Evolutionary conservation across 257 asterid species (phyloP).

Genomic region (Petrea volubilis): DNA sequence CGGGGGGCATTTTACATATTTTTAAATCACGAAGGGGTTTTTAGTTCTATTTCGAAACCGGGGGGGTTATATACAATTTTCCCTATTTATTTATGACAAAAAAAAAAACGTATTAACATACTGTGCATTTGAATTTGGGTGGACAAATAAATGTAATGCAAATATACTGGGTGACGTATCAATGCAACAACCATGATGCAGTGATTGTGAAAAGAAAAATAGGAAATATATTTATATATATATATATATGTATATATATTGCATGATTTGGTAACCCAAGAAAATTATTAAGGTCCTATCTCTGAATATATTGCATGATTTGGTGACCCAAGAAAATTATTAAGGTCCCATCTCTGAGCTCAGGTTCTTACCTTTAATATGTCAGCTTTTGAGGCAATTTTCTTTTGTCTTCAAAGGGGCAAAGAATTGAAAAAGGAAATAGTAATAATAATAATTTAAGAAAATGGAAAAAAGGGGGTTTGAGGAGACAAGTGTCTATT

Average conservation of each 20-base stretch:
- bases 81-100: too few relatives aligned
- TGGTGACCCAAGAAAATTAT: background rate
- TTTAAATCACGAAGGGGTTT: too few relatives aligned
- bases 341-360: background rate
- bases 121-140: background rate
- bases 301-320: background rate
- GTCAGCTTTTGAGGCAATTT: background rate
- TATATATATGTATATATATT: too few relatives aligned
- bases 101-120: background rate
- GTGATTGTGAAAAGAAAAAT: slow-evolving; percentile 8
- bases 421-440: background rate
- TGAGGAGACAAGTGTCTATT: background rate
- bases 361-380: background rate
- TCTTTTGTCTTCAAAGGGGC: background rate
- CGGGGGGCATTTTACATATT: too few relatives aligned
- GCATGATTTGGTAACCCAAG: background rate
- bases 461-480: background rate
- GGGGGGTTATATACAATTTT: too few relatives aligned
- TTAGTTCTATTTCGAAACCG: too few relatives aligned
- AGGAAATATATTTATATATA: too few relatives aligned
- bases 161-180: background rate
- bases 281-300: background rate
- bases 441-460: background rate
- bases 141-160: background rate
- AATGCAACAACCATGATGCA: slow-evolving; percentile 18